Percentiles rank a stretch among this genome's conserved stretches.
These are phyloP conservation scores for Anthracocystis walkeri DNA, from an alignment of 1,284 basidiomycete genomes.

Conservation along the genomic window DNA sequence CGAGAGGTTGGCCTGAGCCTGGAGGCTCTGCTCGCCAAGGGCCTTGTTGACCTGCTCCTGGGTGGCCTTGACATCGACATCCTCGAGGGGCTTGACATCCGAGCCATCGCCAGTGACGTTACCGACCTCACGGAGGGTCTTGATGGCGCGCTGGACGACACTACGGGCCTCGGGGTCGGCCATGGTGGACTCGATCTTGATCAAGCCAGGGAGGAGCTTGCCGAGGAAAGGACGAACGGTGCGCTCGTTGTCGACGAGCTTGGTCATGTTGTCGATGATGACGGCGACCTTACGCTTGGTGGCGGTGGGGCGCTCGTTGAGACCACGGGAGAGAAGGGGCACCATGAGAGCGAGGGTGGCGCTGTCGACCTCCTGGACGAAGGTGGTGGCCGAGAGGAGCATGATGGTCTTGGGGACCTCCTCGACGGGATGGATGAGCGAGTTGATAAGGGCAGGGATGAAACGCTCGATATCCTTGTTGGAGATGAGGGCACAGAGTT, in stretches of 20 bases:
- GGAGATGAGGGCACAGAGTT: slow-evolving; percentile 77
- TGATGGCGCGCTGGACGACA: slow-evolving; percentile 69
- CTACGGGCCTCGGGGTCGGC: slow-evolving; percentile 69
- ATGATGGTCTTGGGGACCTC: slow-evolving; percentile 96
- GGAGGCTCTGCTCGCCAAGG: slow-evolving; percentile 58
- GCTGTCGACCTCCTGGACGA: slow-evolving; percentile 99
- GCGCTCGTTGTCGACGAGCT: slow-evolving; percentile 70
- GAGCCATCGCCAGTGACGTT: slow-evolving; percentile 68
- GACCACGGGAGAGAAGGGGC: slow-evolving; percentile 94
- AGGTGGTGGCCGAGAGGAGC: slow-evolving; percentile 98
- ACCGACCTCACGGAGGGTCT: slow-evolving; percentile 67
- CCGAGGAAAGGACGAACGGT: slow-evolving; percentile 69
- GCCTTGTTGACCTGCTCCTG: slow-evolving; percentile 59
- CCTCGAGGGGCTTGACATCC: slow-evolving; percentile 67
- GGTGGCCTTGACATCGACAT: slow-evolving; percentile 60
- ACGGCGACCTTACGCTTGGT: slow-evolving; percentile 70
- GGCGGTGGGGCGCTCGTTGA: slow-evolving; percentile 71
- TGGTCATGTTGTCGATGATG: slow-evolving; percentile 70
- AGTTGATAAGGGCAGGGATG: slow-evolving; percentile 90
- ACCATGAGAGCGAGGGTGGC: slow-evolving; percentile 99
- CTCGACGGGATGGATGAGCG: slow-evolving; percentile 98
- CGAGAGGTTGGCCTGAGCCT: slow-evolving; percentile 55
- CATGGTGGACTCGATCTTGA: slow-evolving; percentile 69
- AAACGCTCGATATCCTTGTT: slow-evolving; percentile 96
- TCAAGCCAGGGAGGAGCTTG: slow-evolving; percentile 69